phyloP scores from a whole-genome alignment of 345 rosid genomes.

The Leavenworthia alabamica region DNA sequence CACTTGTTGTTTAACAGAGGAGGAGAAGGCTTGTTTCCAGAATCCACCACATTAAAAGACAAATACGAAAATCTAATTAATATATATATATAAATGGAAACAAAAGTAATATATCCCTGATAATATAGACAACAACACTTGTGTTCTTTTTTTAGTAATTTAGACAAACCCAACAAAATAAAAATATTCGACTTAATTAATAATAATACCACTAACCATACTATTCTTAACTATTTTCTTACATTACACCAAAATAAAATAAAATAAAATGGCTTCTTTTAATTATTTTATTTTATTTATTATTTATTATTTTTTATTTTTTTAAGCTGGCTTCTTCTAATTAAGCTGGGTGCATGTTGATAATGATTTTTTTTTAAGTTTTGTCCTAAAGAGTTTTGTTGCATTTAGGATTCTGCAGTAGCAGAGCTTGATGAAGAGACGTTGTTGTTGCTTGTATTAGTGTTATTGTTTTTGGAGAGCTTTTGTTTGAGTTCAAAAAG shows the following conservation, averaged over 20 bases:
- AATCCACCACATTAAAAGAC: too few relatives aligned
- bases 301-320: too few relatives aligned
- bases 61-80: constrained; percentile 38
- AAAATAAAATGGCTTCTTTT: too few relatives aligned
- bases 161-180: constrained; percentile 7
- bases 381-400: constrained; percentile 19
- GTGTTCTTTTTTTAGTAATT: constrained; percentile 43
- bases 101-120: constrained; percentile 36
- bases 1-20: too few relatives aligned
- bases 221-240: constrained; percentile 15
- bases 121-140: constrained; percentile 28
- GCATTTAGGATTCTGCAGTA: constrained; percentile 38
- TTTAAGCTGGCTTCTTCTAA: constrained; percentile 21
- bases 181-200: constrained; percentile 5
- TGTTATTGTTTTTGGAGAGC: constrained; percentile 39
- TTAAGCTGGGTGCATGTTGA: constrained; percentile 31
- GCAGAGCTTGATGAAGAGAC: constrained; percentile 28
- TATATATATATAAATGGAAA: constrained; percentile 45
- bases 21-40: too few relatives aligned
- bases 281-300: too few relatives aligned
- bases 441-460: constrained; percentile 26
- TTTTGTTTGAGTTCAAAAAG: constrained; percentile 81
- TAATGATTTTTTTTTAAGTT: constrained; percentile 4
- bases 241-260: not conserved
- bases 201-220: constrained; percentile 19